Conservation (phyloP, 208 protist genomes). For the Trypanosoma boissoni region DNA sequence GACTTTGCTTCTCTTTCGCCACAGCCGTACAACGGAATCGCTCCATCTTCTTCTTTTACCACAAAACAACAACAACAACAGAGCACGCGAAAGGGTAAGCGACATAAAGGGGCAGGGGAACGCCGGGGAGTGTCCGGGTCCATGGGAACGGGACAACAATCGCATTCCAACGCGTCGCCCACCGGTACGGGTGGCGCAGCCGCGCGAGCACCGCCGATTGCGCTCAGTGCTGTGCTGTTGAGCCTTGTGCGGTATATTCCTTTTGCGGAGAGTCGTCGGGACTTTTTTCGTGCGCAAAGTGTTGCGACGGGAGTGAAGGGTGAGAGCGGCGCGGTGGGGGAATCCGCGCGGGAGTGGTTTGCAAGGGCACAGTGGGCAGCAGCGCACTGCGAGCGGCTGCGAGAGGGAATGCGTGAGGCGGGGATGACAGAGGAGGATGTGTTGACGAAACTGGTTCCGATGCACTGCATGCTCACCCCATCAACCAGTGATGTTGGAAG, state of each 20-base stretch:
- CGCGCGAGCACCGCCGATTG: constrained; percentile 11
- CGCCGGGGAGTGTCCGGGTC: neutral
- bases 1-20: too few relatives aligned
- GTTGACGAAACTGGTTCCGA: constrained; percentile 1
- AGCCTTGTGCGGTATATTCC: constrained; percentile 39
- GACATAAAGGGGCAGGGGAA: too few relatives aligned
- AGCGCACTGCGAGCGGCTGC: constrained; percentile 18
- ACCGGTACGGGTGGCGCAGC: too few relatives aligned
- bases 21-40: too few relatives aligned
- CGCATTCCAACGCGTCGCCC: too few relatives aligned
- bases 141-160: neutral
- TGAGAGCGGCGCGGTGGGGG: constrained; percentile 19
- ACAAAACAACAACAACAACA: too few relatives aligned
- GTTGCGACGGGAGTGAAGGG: constrained; percentile 17
- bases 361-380: constrained; percentile 19
- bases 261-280: constrained; percentile 37
- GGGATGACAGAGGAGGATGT: constrained; percentile 6
- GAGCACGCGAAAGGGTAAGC: too few relatives aligned
- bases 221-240: constrained; percentile 26
- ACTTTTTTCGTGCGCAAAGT: constrained; percentile 29
- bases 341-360: constrained; percentile 34
- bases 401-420: neutral
- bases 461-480: constrained; percentile 3
- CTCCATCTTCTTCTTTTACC: too few relatives aligned
- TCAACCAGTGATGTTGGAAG: constrained; percentile 12